Percentiles rank a stretch among this genome's conserved stretches.
Conservation (phyloP, 495 filamentous ascomycete genomes). For the Copromyces sp. region DNA sequence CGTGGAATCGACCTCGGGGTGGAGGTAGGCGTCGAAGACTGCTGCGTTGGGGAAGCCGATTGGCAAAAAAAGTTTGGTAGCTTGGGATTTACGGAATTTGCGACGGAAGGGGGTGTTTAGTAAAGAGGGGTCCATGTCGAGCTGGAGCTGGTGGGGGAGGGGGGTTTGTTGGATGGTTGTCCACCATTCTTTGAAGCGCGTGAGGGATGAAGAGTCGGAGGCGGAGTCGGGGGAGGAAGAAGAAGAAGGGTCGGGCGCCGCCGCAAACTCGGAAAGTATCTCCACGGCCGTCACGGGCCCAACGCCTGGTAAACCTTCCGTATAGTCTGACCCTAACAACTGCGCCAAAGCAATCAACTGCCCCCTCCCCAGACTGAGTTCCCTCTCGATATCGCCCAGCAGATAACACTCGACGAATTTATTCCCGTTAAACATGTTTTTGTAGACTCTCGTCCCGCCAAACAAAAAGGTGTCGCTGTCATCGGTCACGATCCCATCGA, state of each 20-base stretch:
- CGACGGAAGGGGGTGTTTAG: slow-evolving; percentile 54
- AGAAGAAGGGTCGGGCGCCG: too few species aligned
- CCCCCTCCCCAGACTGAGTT: slow-evolving; percentile 66
- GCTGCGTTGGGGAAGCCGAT: slow-evolving; percentile 62
- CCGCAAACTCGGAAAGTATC: slow-evolving; percentile 74
- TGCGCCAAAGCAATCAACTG: slow-evolving; percentile 84
- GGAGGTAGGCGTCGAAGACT: slow-evolving; percentile 66
- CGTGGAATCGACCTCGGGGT: slow-evolving; percentile 73
- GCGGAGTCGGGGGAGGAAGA: too few species aligned
- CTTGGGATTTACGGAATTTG: slow-evolving; percentile 66
- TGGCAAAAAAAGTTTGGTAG: slow-evolving; percentile 76
- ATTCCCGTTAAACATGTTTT: slow-evolving; percentile 98
- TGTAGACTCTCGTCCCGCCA: slow-evolving; percentile 90
- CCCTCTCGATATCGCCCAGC: slow-evolving; percentile 73
- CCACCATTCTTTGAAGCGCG: slow-evolving; percentile 83
- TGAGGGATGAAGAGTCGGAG: slow-evolving; percentile 12
- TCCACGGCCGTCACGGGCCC: slow-evolving; percentile 91
- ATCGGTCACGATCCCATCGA: slow-evolving; percentile 97
- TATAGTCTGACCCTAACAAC: slow-evolving; percentile 84
- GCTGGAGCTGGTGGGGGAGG: too few species aligned
- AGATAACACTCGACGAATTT: slow-evolving; percentile 98
- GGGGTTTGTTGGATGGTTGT: slow-evolving; percentile 52
- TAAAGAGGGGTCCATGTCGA: too few species aligned
- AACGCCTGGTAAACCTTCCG: slow-evolving; percentile 78
- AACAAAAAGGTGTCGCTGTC: slow-evolving; percentile 97